Base-by-base conservation (phyloP, 805 yeast genomes). In the Candida pseudofarinosa region DNA sequence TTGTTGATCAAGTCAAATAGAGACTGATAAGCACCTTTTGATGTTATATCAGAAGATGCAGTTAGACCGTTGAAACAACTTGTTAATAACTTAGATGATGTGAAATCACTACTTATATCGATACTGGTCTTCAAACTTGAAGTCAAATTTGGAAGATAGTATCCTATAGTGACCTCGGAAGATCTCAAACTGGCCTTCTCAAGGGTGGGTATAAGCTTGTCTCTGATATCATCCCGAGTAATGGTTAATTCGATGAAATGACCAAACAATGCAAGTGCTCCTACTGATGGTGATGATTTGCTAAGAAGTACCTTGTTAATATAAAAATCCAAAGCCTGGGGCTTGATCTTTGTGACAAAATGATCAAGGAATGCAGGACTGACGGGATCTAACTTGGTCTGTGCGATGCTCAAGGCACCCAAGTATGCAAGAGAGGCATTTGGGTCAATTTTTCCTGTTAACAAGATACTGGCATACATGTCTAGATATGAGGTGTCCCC, bases 151-250 rank as follows among this genome's bases (percentile, higher is more conserved):
- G 81, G 76, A 2, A 85, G 58, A n/a, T 83, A 57, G 15, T 54
- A 50, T n/a, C 72, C 73, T 43, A 88, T 76, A 0, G 87, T 77
- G 32, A 69, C 60, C 55, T 88, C 97, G 0, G 96, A 83, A 2
- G 95, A 79, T 59, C 96, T 77, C 49, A 90, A 68, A 39, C 84
- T 70, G 1, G 90, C 77, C 56, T 85, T 88, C 53, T 86, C 90
- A 38, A 90, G 53, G 15, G 76, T 72, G 1, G 95, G 88, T 4
- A 80, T 61, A 14, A 85, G 53, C 4, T 49, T 40, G 1, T 61
- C 47, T 16, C 56, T 59, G 40, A 81, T 68, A 3, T 62, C 68
- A 14, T 64, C 61, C 12, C 42, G 28, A 6, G 61, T 51, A 13
- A 81, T 54, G 48, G 67, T 73, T 30, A 73, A 72, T 14, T 57